Percentiles rank a stretch among this genome's conserved stretches.
phyloP scores from a whole-genome alignment of 2,329 filamentous ascomycete species.

The Mycosphaerella sp. region DNA sequence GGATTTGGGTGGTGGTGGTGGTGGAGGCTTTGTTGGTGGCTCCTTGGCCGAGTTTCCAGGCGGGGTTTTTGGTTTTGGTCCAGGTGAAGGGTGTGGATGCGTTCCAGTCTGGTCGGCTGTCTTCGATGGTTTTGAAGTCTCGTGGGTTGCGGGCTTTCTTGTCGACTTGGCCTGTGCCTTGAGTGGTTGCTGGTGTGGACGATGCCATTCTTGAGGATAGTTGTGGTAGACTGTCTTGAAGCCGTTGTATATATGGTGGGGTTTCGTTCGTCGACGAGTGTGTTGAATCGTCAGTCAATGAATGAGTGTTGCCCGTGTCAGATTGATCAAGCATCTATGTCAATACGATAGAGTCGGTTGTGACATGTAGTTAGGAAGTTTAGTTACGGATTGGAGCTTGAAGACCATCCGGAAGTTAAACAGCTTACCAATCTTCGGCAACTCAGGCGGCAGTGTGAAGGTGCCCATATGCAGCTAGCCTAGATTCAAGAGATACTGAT shows the following conservation, averaged over 20 bases:
- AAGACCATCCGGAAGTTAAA: neutral
- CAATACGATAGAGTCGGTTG: too few relatives aligned
- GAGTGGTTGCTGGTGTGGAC: neutral
- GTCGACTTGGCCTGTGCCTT: slow-evolving; percentile 15
- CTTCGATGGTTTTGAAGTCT: slow-evolving; percentile 66
- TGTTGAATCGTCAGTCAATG: too few relatives aligned
- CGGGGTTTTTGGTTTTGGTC: slow-evolving; percentile 56
- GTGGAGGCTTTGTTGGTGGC: slow-evolving; percentile 49
- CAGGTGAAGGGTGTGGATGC: slow-evolving; percentile 44
- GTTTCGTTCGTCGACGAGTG: too few relatives aligned
- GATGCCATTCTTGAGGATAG: slow-evolving; percentile 1
- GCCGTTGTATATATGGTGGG: too few relatives aligned
- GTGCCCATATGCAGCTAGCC: too few relatives aligned
- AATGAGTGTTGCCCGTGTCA: too few relatives aligned
- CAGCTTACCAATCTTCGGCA: neutral
- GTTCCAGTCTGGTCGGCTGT: slow-evolving; percentile 56
- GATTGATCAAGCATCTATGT: too few relatives aligned
- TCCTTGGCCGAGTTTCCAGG: slow-evolving; percentile 59
- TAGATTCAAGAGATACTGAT: too few relatives aligned
- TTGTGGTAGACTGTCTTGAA: neutral
- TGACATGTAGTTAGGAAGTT: too few relatives aligned
- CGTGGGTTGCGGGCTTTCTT: slow-evolving; percentile 55
- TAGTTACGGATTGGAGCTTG: too few relatives aligned
- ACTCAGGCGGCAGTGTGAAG: neutral
- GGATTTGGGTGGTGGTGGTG: slow-evolving; percentile 55